A percentile compares a stretch with the other conserved stretches of the same genome.
Conservation (phyloP, 2,329 filamentous ascomycete species). For the Lasiodiplodia sp. region DNA sequence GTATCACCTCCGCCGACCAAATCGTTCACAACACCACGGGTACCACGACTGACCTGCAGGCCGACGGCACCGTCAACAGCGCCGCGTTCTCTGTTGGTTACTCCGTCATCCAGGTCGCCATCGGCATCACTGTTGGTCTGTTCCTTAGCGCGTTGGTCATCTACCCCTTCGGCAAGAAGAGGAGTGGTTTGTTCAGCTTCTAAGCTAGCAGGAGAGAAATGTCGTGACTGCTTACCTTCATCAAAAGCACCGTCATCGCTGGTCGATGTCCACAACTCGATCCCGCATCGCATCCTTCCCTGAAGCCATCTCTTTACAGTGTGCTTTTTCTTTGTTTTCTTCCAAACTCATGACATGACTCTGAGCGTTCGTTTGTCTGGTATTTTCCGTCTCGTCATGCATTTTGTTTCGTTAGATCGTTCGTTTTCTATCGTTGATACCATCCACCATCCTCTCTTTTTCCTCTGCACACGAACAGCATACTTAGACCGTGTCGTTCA, state of each 20-base stretch:
- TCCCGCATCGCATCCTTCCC: constrained; percentile 1
- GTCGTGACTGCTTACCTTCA: neutral
- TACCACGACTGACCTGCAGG: constrained; percentile 5
- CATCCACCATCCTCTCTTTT: neutral
- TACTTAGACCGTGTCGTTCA: neutral
- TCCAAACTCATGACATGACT: constrained; percentile 13
- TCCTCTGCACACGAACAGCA: neutral
- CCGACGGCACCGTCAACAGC: constrained; percentile 46
- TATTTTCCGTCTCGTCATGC: neutral
- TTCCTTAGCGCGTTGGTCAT: constrained; percentile 58
- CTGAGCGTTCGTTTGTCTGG: constrained; percentile 12
- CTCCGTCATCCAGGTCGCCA: constrained; percentile 58
- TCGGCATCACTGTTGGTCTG: constrained; percentile 59
- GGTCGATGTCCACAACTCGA: constrained; percentile 15
- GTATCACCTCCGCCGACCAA: constrained; percentile 64
- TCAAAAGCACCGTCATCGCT: neutral
- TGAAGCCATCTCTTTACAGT: neutral
- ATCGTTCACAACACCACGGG: constrained; percentile 58
- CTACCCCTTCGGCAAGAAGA: constrained; percentile 58
- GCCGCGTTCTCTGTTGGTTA: constrained; percentile 58
- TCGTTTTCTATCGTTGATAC: constrained; percentile 9
- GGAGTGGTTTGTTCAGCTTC: constrained; percentile 54
- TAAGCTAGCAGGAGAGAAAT: constrained; percentile 27
- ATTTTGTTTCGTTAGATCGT: neutral
- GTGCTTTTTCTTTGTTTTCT: neutral